Evolutionary conservation across 2,329 filamentous ascomycete species (phyloP).

Genomic region (Pseudopithomyces chartarum): DNA sequence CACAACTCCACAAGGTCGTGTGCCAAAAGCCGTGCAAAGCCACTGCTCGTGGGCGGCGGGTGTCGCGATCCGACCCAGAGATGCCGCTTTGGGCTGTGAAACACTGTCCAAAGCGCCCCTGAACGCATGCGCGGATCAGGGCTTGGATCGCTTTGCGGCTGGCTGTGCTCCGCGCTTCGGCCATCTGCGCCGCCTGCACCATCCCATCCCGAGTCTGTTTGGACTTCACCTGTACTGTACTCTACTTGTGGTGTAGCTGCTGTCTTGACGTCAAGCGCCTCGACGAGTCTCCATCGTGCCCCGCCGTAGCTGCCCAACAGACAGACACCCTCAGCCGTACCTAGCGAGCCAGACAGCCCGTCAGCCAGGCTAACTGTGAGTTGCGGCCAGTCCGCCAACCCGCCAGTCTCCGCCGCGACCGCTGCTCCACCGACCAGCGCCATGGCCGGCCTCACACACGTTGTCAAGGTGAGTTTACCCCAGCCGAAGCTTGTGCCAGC

Average conservation of each 20-base stretch:
- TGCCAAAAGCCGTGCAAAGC: background rate
- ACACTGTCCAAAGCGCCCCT: constrained; percentile 25
- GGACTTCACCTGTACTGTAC: constrained; percentile 10
- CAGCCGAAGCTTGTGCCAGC: background rate
- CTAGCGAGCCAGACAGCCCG: background rate
- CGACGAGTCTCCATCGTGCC: background rate
- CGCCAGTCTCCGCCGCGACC: background rate
- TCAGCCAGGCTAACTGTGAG: no score
- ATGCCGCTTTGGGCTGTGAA: constrained; percentile 25
- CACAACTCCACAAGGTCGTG: background rate
- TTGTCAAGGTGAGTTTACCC: constrained; percentile 35
- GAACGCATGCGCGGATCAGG: constrained; percentile 21
- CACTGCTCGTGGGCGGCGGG: background rate
- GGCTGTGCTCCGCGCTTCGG: background rate
- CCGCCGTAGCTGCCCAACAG: background rate
- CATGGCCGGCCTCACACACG: constrained; percentile 42
- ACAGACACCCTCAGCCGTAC: background rate
- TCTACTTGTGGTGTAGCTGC: background rate
- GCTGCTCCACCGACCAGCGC: background rate
- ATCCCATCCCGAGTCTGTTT: constrained; percentile 14
- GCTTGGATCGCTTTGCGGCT: constrained; percentile 12
- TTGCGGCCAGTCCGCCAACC: background rate
- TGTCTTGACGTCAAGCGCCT: background rate
- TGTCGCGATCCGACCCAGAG: background rate
- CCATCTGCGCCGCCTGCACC: constrained; percentile 2